Evolutionary conservation across 2,329 filamentous ascomycete species (phyloP).

Genomic region (Annulohypoxylon truncatum): DNA sequence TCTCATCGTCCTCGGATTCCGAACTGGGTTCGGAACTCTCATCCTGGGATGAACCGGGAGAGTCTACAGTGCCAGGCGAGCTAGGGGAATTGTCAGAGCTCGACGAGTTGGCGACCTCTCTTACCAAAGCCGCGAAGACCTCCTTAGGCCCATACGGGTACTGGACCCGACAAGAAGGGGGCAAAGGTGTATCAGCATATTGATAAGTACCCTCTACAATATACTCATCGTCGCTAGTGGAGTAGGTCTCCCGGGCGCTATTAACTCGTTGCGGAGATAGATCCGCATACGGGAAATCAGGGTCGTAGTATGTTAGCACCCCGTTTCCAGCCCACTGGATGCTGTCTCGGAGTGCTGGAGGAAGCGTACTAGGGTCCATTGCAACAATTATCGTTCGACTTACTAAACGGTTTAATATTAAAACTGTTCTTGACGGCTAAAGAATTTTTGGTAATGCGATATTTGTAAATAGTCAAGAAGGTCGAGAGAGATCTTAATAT

Average conservation of each 20-base stretch:
- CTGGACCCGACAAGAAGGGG: too few relatives aligned
- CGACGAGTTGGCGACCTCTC: too few relatives aligned
- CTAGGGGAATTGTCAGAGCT: too few relatives aligned
- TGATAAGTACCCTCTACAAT: too few relatives aligned
- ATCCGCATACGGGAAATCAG: not conserved
- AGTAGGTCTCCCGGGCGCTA: not conserved
- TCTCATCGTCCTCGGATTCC: not conserved
- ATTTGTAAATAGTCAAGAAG: not conserved
- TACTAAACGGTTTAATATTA: too few relatives aligned
- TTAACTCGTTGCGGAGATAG: not conserved
- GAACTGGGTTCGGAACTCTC: not conserved
- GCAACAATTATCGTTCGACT: too few relatives aligned
- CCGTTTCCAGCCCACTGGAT: conserved; percentile 11
- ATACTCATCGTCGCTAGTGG: not conserved
- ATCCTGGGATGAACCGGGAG: not conserved
- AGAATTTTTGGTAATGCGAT: not conserved
- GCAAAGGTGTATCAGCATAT: too few relatives aligned
- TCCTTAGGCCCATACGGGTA: too few relatives aligned
- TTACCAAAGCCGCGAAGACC: too few relatives aligned
- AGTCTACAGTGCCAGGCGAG: not conserved
- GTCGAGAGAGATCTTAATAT: not conserved
- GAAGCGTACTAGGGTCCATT: not conserved
- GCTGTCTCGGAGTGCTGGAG: not conserved
- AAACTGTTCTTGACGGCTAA: not conserved
- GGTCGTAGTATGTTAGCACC: not conserved